Evolutionary conservation across 768 basidiomycete species (phyloP).

Genomic region (Pleurotus giganteus): DNA sequence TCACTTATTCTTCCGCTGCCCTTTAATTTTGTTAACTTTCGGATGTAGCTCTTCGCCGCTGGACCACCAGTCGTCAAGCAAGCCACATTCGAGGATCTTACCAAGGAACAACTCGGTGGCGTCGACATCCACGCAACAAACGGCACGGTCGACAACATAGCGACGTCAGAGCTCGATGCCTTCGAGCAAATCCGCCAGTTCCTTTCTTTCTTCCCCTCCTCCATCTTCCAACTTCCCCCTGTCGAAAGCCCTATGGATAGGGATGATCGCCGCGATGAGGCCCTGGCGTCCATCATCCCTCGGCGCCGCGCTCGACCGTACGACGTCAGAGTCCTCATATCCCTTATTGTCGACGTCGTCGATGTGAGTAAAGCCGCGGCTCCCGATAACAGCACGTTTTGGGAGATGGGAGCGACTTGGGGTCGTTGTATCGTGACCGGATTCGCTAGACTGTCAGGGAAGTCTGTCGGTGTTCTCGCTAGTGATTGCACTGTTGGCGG

Average conservation of each 20-base stretch:
- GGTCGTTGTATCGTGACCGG: conserved; percentile 36
- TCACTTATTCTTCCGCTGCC: not conserved
- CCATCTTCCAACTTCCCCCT: conserved; percentile 34
- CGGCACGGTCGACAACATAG: conserved; percentile 35
- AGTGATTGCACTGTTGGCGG: conserved; percentile 39
- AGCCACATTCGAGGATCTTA: conserved; percentile 33
- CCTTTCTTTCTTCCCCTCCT: conserved; percentile 39
- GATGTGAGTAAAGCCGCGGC: conserved; percentile 13
- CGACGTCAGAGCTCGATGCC: conserved; percentile 33
- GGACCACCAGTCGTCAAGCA: conserved; percentile 36
- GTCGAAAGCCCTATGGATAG: conserved; percentile 21
- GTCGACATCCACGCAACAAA: conserved; percentile 36
- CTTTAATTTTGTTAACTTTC: not conserved
- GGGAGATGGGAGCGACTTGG: conserved; percentile 37
- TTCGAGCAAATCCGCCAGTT: conserved; percentile 32
- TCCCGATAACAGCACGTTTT: conserved; percentile 24
- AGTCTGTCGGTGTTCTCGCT: conserved; percentile 32
- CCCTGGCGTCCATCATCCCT: conserved; percentile 33
- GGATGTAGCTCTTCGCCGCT: conserved; percentile 26
- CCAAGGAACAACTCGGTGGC: conserved; percentile 33
- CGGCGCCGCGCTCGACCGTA: conserved; percentile 32
- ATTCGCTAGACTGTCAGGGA: conserved; percentile 34
- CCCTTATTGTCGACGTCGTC: conserved; percentile 27
- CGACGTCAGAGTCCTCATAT: conserved; percentile 33
- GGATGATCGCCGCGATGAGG: conserved; percentile 30